Percentiles rank a stretch among this genome's conserved stretches.
Conservation (phyloP, 2,329 filamentous ascomycete genomes). For the Phaeophleospora eucalypticola region DNA sequence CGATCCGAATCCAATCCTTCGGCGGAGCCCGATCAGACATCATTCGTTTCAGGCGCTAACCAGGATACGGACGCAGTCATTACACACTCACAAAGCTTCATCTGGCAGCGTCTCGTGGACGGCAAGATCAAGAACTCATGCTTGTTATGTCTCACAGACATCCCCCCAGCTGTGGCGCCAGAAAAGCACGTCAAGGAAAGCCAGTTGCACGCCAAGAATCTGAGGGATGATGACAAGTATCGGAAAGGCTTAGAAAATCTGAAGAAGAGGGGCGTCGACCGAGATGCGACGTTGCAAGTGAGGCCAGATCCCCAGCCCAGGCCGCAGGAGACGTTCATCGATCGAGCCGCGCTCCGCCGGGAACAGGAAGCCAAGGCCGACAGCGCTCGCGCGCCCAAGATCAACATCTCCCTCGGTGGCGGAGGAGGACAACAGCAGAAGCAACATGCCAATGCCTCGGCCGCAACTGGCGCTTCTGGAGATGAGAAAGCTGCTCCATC, state of each 20-base stretch:
- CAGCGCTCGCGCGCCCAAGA: conserved; percentile 18
- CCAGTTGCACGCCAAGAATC: conserved; percentile 53
- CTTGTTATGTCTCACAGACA: conserved; percentile 24
- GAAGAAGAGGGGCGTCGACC: conserved; percentile 13
- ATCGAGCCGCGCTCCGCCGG: conserved; percentile 65
- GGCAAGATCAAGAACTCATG: conserved; percentile 19
- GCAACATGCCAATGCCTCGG: conserved; percentile 5
- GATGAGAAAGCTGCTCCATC: conserved; percentile 37
- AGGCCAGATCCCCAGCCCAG: conserved; percentile 1
- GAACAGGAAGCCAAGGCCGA: conserved; percentile 53
- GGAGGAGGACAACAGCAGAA: conserved; percentile 4
- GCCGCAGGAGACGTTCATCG: conserved; percentile 48
- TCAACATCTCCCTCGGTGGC: conserved; percentile 20
- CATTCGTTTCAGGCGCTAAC: conserved; percentile 16
- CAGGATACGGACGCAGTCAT: conserved; percentile 1
- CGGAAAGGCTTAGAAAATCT: conserved; percentile 22
- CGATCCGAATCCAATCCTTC: too few relatives aligned
- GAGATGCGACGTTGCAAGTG: conserved; percentile 20
- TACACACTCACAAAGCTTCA: conserved; percentile 12
- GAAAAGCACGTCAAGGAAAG: conserved; percentile 58
- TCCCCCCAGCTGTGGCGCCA: conserved; percentile 29
- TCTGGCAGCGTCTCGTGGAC: conserved; percentile 8
- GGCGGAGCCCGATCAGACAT: too few relatives aligned
- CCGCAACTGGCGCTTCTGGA: too few relatives aligned
- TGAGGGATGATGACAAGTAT: conserved; percentile 49